These are phyloP conservation scores for Pilaira anomala DNA, from an alignment of 192 early-diverging fungal genomes.

Conservation along the genomic window DNA sequence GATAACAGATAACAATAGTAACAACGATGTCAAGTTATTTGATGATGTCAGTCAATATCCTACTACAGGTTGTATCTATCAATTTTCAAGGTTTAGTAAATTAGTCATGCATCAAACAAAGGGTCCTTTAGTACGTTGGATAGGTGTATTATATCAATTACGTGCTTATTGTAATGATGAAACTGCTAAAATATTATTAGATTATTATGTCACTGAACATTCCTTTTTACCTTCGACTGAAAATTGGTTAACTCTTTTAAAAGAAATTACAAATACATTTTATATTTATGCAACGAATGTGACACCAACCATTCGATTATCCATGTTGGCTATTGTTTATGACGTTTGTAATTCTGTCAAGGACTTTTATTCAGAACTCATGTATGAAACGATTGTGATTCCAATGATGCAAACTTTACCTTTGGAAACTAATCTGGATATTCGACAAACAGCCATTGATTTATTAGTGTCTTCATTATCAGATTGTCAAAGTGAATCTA, in stretches of 20 bases:
- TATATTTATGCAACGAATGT: constrained; percentile 33
- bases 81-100: constrained; percentile 11
- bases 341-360: constrained; percentile 49
- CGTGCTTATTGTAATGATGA: constrained; percentile 43
- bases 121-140: constrained; percentile 45
- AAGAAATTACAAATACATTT: constrained; percentile 42
- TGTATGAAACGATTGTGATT: constrained; percentile 42
- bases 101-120: background rate
- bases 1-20: background rate
- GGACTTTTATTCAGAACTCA: constrained; percentile 49
- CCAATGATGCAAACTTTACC: constrained; percentile 41
- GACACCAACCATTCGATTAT: constrained; percentile 21
- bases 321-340: constrained; percentile 39
- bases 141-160: constrained; percentile 42
- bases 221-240: constrained; percentile 51
- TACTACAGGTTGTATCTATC: constrained; percentile 2
- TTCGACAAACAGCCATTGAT: constrained; percentile 35
- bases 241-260: constrained; percentile 48
- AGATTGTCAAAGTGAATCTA: constrained; percentile 27
- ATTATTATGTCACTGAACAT: constrained; percentile 52
- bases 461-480: constrained; percentile 39
- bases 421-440: constrained; percentile 34
- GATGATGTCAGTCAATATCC: background rate
- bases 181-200: constrained; percentile 40
- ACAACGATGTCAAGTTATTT: background rate